phyloP scores from a whole-genome alignment of 306 rosid genomes.

The Psophocarpus tetragonolobus region DNA sequence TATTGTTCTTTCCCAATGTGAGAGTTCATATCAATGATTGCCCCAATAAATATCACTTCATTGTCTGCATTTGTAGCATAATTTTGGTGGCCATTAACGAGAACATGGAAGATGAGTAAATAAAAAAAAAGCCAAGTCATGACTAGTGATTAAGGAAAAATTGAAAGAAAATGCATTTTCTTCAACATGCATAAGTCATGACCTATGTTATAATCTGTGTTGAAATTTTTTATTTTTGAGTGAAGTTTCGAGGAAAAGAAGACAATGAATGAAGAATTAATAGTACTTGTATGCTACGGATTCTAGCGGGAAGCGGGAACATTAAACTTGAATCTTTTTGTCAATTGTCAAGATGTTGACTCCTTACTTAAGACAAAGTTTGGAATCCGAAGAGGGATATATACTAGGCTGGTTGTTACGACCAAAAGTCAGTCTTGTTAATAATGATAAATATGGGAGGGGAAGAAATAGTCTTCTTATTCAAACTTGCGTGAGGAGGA shows the following conservation, averaged over 20 bases:
- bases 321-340: slow-evolving; percentile 7
- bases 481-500: not conserved
- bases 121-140: slow-evolving; percentile 23
- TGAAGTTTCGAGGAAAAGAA: not conserved
- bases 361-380: not conserved
- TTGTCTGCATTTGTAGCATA: not conserved
- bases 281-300: not conserved
- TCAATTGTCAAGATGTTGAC: slow-evolving; percentile 16
- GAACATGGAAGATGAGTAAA: slow-evolving; percentile 26
- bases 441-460: no score
- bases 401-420: not conserved
- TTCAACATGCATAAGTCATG: no score
- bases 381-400: not conserved
- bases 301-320: slow-evolving; percentile 15
- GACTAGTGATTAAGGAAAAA: slow-evolving; percentile 7
- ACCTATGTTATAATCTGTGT: no score
- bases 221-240: no score
- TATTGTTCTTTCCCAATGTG: slow-evolving; percentile 56
- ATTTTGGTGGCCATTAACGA: not conserved
- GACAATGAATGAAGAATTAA: not conserved
- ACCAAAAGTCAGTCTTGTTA: not conserved
- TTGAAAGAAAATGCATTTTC: slow-evolving; percentile 33
- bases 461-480: not conserved
- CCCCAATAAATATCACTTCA: slow-evolving; percentile 40
- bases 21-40: slow-evolving; percentile 40